Evolutionary conservation across 371 early-diverging fungal genomes (phyloP).

Genomic region (Circinella umbellata): DNA sequence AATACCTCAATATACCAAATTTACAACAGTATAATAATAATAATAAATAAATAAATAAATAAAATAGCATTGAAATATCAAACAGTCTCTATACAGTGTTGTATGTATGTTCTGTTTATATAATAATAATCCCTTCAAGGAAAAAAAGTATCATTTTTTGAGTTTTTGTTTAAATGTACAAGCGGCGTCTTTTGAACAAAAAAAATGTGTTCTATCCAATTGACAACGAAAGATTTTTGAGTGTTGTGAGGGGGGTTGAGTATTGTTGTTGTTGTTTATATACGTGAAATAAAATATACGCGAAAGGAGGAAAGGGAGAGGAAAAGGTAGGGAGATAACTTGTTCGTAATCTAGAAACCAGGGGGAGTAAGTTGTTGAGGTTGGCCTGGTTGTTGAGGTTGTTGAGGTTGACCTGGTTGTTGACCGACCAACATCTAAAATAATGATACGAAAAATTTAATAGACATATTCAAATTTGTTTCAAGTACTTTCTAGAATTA

Average conservation of each 20-base stretch:
- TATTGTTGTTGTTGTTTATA: too few species aligned
- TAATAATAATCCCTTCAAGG: background rate
- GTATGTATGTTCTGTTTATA: too few species aligned
- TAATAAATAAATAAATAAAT: background rate
- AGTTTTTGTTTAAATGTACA: constrained; percentile 1
- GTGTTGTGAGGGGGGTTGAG: background rate
- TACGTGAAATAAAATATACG: background rate
- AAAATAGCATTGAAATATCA: too few species aligned
- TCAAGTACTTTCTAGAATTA: too few species aligned
- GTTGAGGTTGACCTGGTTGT: constrained; percentile 30
- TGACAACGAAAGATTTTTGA: background rate
- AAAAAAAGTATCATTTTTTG: background rate
- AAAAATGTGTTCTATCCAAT: background rate
- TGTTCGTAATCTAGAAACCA: constrained; percentile 12
- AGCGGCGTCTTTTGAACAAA: background rate
- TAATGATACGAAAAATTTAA: background rate
- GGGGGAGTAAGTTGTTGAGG: constrained; percentile 24
- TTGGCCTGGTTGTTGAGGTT: constrained; percentile 25
- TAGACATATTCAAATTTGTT: background rate
- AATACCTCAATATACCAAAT: too few species aligned
- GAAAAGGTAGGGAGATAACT: background rate
- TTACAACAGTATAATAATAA: background rate
- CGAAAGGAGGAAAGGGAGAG: background rate
- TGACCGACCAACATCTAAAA: constrained; percentile 39
- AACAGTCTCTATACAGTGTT: too few species aligned